These are phyloP conservation scores for Sporothrix protearum DNA, from an alignment of 2,329 filamentous ascomycete species.

Conservation along the genomic window DNA sequence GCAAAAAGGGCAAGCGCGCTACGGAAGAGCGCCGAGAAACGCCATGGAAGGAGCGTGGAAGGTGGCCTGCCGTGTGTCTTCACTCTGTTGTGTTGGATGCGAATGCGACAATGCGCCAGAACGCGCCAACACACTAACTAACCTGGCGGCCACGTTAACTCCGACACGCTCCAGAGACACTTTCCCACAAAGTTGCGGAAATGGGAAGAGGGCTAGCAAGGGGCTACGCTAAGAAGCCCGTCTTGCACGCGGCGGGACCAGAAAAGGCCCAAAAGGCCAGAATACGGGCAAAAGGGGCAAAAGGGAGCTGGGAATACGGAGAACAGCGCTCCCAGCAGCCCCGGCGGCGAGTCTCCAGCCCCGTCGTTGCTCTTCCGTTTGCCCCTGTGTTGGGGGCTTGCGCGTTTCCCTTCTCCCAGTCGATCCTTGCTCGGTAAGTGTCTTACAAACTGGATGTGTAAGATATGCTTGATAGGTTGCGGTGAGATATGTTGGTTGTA, in stretches of 20 bases:
- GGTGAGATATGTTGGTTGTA: not conserved
- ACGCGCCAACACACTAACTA: not conserved
- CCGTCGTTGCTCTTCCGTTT: slow-evolving; percentile 11
- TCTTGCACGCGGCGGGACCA: not conserved
- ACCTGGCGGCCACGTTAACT: not conserved
- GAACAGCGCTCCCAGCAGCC: not conserved
- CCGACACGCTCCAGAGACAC: not conserved
- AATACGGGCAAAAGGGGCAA: slow-evolving; percentile 6
- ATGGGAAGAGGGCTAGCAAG: not conserved
- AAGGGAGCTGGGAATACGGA: slow-evolving; percentile 18
- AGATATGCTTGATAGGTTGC: not conserved
- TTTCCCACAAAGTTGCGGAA: too few relatives aligned
- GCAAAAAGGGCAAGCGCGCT: slow-evolving; percentile 4
- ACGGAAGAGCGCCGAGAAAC: slow-evolving; percentile 11
- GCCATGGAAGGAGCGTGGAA: slow-evolving; percentile 10
- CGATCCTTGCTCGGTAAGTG: not conserved
- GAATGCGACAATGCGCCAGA: not conserved
- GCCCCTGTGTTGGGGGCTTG: slow-evolving; percentile 2
- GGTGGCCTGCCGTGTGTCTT: not conserved
- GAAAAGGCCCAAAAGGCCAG: not conserved
- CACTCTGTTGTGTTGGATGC: too few relatives aligned
- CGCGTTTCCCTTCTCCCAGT: slow-evolving; percentile 11
- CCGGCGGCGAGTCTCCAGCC: not conserved
- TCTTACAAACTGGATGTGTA: not conserved
- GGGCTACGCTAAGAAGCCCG: slow-evolving; percentile 3